Base-by-base conservation (phyloP, 306 rosid genomes). In the Sechiopsis laciniata region DNA sequence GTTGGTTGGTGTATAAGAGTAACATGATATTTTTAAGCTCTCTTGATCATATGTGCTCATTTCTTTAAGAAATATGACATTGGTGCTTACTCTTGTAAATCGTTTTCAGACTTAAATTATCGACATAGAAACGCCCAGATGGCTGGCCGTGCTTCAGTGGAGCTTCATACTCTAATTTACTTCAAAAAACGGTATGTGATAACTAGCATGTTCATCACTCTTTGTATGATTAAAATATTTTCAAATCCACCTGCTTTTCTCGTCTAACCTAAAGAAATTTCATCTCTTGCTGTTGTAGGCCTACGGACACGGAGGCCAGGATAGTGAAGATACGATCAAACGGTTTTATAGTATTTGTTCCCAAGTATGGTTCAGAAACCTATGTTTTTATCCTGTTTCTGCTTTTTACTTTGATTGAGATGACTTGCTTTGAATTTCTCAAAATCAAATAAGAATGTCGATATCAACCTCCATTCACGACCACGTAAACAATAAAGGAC, bases 51-150 rank as follows among this genome's bases (percentile, higher is more conserved):
- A 40, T 40, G 46, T 40, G 46, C 64, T 20, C 6, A 52, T 64
- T 20, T 66, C 10, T 17, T 12, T 9, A 67, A 46, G 16, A 20
- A 22, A 48, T 48, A 13, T 13, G n/a, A 21, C 17, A 51, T 14
- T 0, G 4, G 7, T 69, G 42, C 46, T 70, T 2, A 24, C 37
- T 70, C 45, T 8, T 24, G 59, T 70, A 48, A 71, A 67, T 75
- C 78, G 77, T 69, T 50, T 78, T 72, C 83, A 94, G 99, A 94
- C 86, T 91, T 94, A 78, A 94, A 94, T 82, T 89, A 89, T 84
- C 89, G 97, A 66, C 99, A 91, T 29, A 91, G 95, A 82, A 94
- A 91, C 72, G 99, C 99, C 40, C 99, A 94, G 82, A 89, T 91
- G 96, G 99, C 97, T 24, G 82, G 99, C 71, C 87, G 99, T 61